phyloP scores from a whole-genome alignment of 352 stramenopile species.

The Phytopythium aichiense region DNA sequence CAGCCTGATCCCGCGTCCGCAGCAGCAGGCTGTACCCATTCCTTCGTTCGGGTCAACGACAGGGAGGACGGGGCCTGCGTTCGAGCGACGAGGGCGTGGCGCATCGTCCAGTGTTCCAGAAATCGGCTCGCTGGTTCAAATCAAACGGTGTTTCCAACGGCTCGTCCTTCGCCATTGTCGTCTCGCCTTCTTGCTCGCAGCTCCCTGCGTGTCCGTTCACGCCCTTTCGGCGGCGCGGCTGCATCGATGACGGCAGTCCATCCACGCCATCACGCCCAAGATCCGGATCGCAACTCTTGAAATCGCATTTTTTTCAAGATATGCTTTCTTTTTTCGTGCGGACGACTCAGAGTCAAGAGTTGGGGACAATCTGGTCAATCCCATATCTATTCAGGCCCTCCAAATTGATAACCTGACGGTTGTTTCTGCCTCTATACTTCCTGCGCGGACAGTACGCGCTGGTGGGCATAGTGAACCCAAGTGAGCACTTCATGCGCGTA shows the following conservation, averaged over 20 bases:
- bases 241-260: conserved; percentile 5
- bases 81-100: too few relatives aligned
- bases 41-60: too few relatives aligned
- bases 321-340: background rate
- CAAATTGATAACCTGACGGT: background rate
- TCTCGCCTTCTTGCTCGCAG: background rate
- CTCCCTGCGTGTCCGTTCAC: background rate
- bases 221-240: background rate
- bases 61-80: too few relatives aligned
- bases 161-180: background rate
- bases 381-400: background rate
- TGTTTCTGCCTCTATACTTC: background rate
- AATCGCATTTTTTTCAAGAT: background rate
- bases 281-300: background rate
- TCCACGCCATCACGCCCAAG: conserved; percentile 4
- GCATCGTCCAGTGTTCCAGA: too few relatives aligned
- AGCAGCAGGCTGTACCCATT: too few relatives aligned
- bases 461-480: background rate
- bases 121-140: too few relatives aligned
- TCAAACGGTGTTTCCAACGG: background rate
- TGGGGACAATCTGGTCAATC: too few relatives aligned
- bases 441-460: background rate
- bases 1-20: too few relatives aligned
- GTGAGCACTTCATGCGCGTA: background rate
- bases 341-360: too few relatives aligned